phyloP scores from a whole-genome alignment of 306 rosid genomes.

The Castanospermum australe region DNA sequence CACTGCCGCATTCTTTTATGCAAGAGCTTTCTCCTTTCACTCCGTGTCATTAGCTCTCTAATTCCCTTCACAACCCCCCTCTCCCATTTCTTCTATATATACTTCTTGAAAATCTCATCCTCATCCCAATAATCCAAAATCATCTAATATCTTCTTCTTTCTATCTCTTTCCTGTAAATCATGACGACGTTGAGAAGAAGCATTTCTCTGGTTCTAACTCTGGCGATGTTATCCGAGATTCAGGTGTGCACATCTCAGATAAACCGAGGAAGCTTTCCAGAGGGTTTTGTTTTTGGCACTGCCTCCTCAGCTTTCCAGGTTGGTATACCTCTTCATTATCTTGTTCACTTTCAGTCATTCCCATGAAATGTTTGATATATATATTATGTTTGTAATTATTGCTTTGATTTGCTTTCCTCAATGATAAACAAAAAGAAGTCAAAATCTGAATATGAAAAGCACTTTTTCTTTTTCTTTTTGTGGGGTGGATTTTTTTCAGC shows the following conservation, averaged over 20 bases:
- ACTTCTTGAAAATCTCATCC: neutral
- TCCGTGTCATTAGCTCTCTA: neutral
- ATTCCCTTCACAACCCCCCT: neutral
- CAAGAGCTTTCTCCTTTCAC: no score
- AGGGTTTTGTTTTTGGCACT: slow-evolving; percentile 80
- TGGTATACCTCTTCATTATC: neutral
- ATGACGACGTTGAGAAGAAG: slow-evolving; percentile 44
- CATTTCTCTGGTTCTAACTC: slow-evolving; percentile 13
- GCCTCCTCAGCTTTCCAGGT: slow-evolving; percentile 99
- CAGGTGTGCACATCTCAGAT: slow-evolving; percentile 51
- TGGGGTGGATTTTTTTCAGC: neutral
- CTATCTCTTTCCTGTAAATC: neutral
- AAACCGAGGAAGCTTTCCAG: slow-evolving; percentile 58
- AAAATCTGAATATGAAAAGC: neutral
- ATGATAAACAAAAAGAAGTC: neutral
- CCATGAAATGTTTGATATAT: neutral
- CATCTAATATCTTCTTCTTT: neutral
- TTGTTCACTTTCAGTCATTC: neutral
- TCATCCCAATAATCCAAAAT: neutral
- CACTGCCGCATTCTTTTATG: no score
- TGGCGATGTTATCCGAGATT: slow-evolving; percentile 31
- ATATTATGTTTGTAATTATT: neutral
- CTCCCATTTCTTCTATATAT: neutral
- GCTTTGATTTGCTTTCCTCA: neutral
- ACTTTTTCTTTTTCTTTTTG: neutral